Evolutionary conservation across 2,329 filamentous ascomycete genomes (phyloP).

Genomic region (Trichothecium roseum): DNA sequence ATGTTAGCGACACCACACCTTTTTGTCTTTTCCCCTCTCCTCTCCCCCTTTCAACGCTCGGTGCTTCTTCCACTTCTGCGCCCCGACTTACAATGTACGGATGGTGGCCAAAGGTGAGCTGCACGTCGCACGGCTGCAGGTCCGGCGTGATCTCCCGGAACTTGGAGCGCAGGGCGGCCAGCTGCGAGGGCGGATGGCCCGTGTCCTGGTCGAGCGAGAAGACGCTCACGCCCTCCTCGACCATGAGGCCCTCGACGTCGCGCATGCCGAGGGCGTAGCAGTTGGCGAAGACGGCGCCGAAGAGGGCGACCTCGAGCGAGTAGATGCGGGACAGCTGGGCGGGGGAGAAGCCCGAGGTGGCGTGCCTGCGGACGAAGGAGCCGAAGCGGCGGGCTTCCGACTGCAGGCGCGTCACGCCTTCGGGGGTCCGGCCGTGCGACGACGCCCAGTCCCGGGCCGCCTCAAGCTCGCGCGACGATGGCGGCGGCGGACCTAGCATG

Average conservation of each 20-base stretch:
- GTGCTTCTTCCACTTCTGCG: too few species aligned
- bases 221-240: conserved; percentile 18
- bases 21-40: too few species aligned
- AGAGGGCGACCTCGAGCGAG: conserved; percentile 14
- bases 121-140: conserved; percentile 18
- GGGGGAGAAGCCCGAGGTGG: conserved; percentile 5
- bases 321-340: conserved; percentile 9
- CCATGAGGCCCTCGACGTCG: conserved; percentile 13
- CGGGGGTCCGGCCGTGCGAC: too few species aligned
- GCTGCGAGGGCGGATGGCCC: conserved; percentile 12
- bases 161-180: conserved; percentile 13
- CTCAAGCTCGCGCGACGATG: too few species aligned
- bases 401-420: conserved; percentile 1
- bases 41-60: too few species aligned
- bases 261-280: conserved; percentile 21
- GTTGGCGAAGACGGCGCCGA: conserved; percentile 24
- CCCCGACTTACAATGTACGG: conserved; percentile 17
- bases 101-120: conserved; percentile 21
- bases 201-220: conserved; percentile 16
- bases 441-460: background rate
- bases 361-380: conserved; percentile 7
- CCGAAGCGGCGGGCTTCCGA: conserved; percentile 8
- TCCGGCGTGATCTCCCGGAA: conserved; percentile 15
- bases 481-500: too few species aligned
- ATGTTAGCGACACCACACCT: too few species aligned